Base-by-base conservation (phyloP, 495 filamentous ascomycete genomes). In the Lasiosphaeria miniovina region DNA sequence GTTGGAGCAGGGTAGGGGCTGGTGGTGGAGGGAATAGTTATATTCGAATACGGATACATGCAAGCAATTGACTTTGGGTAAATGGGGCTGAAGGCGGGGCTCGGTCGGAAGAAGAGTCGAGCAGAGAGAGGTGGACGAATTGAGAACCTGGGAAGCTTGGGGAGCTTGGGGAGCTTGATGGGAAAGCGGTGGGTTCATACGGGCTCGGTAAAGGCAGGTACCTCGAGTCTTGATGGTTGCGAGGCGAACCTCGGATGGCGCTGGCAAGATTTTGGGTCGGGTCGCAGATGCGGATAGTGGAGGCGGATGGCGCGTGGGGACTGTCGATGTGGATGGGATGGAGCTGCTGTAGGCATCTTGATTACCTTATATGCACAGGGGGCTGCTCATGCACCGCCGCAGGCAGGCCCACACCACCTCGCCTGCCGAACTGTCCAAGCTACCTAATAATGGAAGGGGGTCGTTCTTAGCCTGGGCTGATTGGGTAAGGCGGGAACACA, bases 351-450 rank as follows among this genome's bases (percentile, higher is more conserved):
- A 54, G 64, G 64, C 64, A 50, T 40, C 32, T n/a, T 61, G 58
- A 40, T 35, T 60, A 57, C 60, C 65, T 68, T 68, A 68, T 68
- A 65, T 68, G 63, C 59, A 56, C 54, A 24, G 24, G 24, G 24
- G 24, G 24, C 24, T 24, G 36, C 38, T 36, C 55, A 58, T 15
- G 57, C 54, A 46, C 12, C 43, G 12, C 43, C 11, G 43, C 11
- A 4, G 4, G 12, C 8, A 11, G 12, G 43, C 43, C 43, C 43
- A n/a, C 43, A 36, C 56, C 52, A 40, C 36, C 24, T 36, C 50
- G 15, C 58, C 41, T 52, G 40, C 10, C 34, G 41, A 50, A 58
- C 59, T 24, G 24, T 24, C 24, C 24, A 24, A 24, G 24, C 24
- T 24, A 49, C 48, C 55, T 5, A 46, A 54, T 52, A 68, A 61